Evolutionary conservation across 192 early-diverging fungal species (phyloP), one percentile per base, ranked within the genome.

Genomic region (Funneliformis mosseae): DNA sequence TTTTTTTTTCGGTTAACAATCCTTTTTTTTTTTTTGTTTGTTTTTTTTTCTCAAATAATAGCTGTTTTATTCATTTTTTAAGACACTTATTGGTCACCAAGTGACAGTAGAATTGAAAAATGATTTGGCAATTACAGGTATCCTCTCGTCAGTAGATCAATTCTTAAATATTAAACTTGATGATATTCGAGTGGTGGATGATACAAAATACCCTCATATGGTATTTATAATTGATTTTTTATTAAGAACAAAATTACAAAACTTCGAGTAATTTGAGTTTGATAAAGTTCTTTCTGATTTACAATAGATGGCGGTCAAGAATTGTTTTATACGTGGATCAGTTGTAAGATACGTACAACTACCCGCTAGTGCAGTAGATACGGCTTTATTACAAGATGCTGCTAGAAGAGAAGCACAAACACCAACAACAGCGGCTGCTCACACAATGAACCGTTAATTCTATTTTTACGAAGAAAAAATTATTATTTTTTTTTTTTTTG

Each of bases 51-150:
- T 11, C 12, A 55, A 28, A 27, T 9, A n/a, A 79, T 83, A 97
- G 97, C 88, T 99, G n/a, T 99, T 99, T 81, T 99, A 99, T 85
- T 98, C 97, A 42, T 98, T 99, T 83, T 99, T 99, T 91, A 99
- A 99, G 86, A 99, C 97, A 1, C 91, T 98, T 27, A 95, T 99
- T 28, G 97, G 96, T 11, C 94, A 98, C 81, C 86, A 91, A 74
- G 97, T 99, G 23, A 97, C 95, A 9, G 94, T 99, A 10, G 98
- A 99, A 88, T 91, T 99, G 79, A 99, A 99, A 88, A 99, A 99
- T 82, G 98, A 99, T 87, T 83, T 99, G 76, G 90, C 93, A 21
- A 96, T 99, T 66, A 91, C 88, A 42, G 98, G 98, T 16, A 93
- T 92, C 33, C 88, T 99, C 38, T 94, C 97, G 33, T 99, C 97